Percentiles rank a stretch among this genome's conserved stretches.
Conservation (phyloP, 2,329 filamentous ascomycete species). For the Ampelomyces quisqualis region DNA sequence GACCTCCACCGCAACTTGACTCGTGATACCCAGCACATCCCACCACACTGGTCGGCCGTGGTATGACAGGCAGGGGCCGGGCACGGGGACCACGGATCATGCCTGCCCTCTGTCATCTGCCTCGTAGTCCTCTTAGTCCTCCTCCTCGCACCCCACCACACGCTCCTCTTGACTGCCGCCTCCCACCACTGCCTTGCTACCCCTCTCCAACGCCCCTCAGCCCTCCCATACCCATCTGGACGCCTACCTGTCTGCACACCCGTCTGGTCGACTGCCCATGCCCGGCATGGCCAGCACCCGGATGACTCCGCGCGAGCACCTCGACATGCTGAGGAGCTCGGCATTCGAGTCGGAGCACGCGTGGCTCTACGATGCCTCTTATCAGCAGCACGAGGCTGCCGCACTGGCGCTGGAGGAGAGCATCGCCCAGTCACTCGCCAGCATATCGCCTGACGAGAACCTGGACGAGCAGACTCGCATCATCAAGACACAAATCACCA, state of each 20-base stretch:
- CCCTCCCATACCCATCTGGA: slow-evolving; percentile 5
- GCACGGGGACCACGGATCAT: not conserved
- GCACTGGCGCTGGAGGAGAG: slow-evolving; percentile 37
- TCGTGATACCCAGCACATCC: not conserved
- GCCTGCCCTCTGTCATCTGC: not conserved
- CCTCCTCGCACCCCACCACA: not conserved
- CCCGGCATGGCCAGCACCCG: slow-evolving; percentile 30
- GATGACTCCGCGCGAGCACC: slow-evolving; percentile 31
- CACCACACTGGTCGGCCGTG: not conserved
- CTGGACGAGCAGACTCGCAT: slow-evolving; percentile 40
- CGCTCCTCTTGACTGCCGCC: not conserved
- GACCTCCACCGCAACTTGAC: not conserved
- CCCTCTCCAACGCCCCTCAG: not conserved
- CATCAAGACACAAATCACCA: slow-evolving; percentile 38
- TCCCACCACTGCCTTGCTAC: not conserved
- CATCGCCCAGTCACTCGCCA: slow-evolving; percentile 34
- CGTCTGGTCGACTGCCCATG: slow-evolving; percentile 1
- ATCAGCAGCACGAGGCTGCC: slow-evolving; percentile 39
- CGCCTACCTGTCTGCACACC: slow-evolving; percentile 3
- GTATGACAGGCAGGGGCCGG: slow-evolving; percentile 1
- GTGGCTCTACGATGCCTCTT: slow-evolving; percentile 42
- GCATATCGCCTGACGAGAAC: slow-evolving; percentile 41
- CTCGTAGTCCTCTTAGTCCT: not conserved
- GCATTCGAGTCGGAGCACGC: slow-evolving; percentile 43
- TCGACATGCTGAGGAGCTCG: slow-evolving; percentile 39